Conservation (phyloP, 2,329 filamentous ascomycete species). For the Colletotrichum sp. region DNA sequence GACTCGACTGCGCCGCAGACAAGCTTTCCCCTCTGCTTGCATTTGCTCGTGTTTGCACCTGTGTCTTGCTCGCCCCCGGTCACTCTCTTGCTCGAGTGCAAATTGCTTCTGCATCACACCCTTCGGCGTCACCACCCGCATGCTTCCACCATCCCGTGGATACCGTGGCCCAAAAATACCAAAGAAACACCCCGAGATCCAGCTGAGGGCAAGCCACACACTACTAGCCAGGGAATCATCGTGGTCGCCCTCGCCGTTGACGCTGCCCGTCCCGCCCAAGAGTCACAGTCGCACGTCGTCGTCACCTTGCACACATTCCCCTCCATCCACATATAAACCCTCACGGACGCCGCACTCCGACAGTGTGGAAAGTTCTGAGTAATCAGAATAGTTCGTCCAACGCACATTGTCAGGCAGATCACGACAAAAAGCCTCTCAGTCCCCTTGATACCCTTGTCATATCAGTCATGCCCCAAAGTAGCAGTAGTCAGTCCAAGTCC, state of each 20-base stretch:
- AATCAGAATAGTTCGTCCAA: conserved; percentile 3
- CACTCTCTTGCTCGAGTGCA: neutral
- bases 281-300: neutral
- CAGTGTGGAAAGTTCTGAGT: conserved; percentile 6
- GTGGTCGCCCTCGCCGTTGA: neutral
- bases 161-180: neutral
- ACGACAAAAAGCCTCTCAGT: neutral
- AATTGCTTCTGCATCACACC: neutral
- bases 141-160: neutral
- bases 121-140: conserved; percentile 10
- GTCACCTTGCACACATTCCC: neutral
- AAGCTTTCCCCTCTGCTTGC: neutral
- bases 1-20: neutral
- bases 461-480: conserved; percentile 18
- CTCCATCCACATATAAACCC: conserved; percentile 6
- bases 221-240: neutral
- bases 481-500: conserved; percentile 11
- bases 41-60: neutral
- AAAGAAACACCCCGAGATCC: conserved; percentile 2
- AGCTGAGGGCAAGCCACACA: conserved; percentile 17
- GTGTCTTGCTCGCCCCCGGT: neutral
- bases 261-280: neutral
- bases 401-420: conserved; percentile 3
- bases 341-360: neutral
- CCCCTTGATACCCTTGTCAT: neutral